Evolutionary conservation across 2,329 filamentous ascomycete genomes (phyloP).

Genomic region (Colletotrichum sp.): DNA sequence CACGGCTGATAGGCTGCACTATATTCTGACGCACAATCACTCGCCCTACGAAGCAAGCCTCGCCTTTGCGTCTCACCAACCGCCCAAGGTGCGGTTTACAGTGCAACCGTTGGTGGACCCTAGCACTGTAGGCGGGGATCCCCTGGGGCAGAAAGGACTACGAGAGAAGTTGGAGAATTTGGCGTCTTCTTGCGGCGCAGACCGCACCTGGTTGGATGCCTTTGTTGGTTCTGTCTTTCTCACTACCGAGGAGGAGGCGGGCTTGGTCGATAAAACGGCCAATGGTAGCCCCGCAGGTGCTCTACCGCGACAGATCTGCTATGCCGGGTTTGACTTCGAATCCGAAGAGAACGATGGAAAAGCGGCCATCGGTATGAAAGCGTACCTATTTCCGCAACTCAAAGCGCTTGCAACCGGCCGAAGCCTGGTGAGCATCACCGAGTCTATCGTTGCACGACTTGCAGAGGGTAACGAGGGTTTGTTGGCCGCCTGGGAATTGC

Average conservation of each 20-base stretch:
- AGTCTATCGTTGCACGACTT: neutral
- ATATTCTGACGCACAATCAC: slow-evolving; percentile 1
- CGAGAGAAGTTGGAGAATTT: neutral
- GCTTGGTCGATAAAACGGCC: neutral
- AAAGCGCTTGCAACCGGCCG: neutral
- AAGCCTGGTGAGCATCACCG: neutral
- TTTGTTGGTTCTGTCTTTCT: slow-evolving; percentile 1
- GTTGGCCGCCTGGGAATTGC: neutral
- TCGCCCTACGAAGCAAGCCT: slow-evolving; percentile 1
- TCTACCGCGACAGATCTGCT: neutral
- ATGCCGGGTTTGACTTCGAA: slow-evolving; percentile 4
- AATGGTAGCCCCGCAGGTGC: neutral
- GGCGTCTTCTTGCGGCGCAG: neutral
- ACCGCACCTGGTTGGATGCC: neutral
- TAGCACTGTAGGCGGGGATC: neutral
- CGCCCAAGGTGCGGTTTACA: neutral
- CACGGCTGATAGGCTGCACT: neutral
- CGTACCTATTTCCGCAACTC: slow-evolving; percentile 9
- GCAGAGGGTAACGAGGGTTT: neutral
- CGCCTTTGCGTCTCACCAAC: neutral
- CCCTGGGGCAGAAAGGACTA: neutral
- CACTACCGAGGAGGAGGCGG: neutral
- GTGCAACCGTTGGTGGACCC: neutral
- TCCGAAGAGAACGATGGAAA: neutral
- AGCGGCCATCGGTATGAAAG: neutral